Percentiles rank a stretch among this genome's conserved stretches.
Evolutionary conservation across 148 eudicot species (phyloP).

Genomic region (Gaultheria prostrata): DNA sequence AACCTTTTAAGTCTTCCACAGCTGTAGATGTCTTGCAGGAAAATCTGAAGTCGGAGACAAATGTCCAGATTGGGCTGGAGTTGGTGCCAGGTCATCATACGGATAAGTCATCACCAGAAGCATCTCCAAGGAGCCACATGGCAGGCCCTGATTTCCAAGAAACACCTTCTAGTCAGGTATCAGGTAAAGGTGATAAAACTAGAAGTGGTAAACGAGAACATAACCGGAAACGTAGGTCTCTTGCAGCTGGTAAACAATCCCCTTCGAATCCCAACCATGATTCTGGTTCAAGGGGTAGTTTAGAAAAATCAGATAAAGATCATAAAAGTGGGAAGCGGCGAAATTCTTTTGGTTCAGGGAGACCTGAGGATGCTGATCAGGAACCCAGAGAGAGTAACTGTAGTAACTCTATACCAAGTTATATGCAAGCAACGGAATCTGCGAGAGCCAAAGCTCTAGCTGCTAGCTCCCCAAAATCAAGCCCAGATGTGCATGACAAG

Average conservation of each 20-base stretch:
- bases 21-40: constrained; percentile 27
- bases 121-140: constrained; percentile 61
- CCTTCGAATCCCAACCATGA: constrained; percentile 41
- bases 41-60: constrained; percentile 32
- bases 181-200: constrained; percentile 55
- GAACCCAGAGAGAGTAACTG: constrained; percentile 74
- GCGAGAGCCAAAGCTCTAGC: constrained; percentile 74
- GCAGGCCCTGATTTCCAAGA: constrained; percentile 59
- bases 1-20: constrained; percentile 17
- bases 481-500: constrained; percentile 84
- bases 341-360: constrained; percentile 67
- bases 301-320: constrained; percentile 61
- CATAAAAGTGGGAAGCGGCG: constrained; percentile 62
- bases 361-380: constrained; percentile 64
- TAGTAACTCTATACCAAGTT: constrained; percentile 68
- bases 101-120: constrained; percentile 46
- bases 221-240: constrained; percentile 44
- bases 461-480: constrained; percentile 71
- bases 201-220: constrained; percentile 49
- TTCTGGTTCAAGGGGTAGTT: constrained; percentile 55
- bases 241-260: constrained; percentile 50
- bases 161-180: constrained; percentile 77
- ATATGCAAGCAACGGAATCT: constrained; percentile 98
- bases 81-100: constrained; percentile 28
- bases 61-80: constrained; percentile 27